A percentile compares a stretch with the other conserved stretches of the same genome.
These are phyloP conservation scores for Coemansia sp. DNA, from an alignment of 192 early-diverging fungal species.

Conservation along the genomic window DNA sequence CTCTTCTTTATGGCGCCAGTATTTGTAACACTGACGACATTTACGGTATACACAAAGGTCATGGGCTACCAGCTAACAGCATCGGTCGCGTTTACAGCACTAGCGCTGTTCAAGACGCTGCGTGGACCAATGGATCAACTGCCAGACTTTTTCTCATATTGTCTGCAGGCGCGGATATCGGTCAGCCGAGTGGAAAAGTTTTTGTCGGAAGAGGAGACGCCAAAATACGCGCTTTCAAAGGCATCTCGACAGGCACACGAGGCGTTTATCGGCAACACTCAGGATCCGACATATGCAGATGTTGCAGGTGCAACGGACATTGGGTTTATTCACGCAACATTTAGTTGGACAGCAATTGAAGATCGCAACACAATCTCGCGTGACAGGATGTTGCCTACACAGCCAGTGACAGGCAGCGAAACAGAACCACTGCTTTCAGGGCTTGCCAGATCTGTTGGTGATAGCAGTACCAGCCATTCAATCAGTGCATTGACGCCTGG, in stretches of 20 bases:
- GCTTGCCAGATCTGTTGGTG: neutral
- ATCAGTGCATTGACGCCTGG: neutral
- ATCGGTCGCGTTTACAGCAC: constrained; percentile 65
- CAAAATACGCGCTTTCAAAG: constrained; percentile 38
- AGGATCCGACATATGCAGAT: constrained; percentile 32
- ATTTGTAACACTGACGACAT: constrained; percentile 60
- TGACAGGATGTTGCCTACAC: neutral
- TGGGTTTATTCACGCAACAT: constrained; percentile 69
- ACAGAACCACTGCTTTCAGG: constrained; percentile 15
- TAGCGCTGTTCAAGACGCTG: constrained; percentile 68
- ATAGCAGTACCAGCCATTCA: neutral
- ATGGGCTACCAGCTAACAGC: constrained; percentile 59
- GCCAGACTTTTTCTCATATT: constrained; percentile 59
- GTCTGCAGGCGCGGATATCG: constrained; percentile 64
- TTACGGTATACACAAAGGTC: constrained; percentile 63
- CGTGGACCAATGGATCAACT: constrained; percentile 51
- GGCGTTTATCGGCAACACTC: constrained; percentile 7
- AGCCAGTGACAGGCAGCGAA: neutral
- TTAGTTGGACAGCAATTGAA: constrained; percentile 53
- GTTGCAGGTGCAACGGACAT: constrained; percentile 48
- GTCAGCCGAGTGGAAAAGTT: constrained; percentile 70
- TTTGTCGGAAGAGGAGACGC: constrained; percentile 69
- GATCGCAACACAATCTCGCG: neutral
- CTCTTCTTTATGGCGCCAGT: constrained; percentile 60
- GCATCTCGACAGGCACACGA: constrained; percentile 17